Conservation (phyloP, 176 grass and related monocot genomes). For the Paspalum notatum region DNA sequence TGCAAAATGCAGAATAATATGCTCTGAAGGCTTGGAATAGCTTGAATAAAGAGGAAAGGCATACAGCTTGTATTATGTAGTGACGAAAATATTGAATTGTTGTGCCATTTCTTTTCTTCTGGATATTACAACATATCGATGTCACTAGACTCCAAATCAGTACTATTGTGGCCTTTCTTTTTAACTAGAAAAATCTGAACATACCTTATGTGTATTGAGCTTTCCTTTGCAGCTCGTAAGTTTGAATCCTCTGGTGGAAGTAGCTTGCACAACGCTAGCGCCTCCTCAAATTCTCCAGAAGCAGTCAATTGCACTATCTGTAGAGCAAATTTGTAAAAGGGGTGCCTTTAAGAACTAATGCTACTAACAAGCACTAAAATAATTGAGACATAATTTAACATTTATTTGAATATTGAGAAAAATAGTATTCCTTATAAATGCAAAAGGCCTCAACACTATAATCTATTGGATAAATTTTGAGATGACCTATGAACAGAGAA, state of each 20-base stretch:
- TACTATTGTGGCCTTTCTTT: constrained; percentile 6
- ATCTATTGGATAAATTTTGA: constrained; percentile 5
- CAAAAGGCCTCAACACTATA: constrained; percentile 20
- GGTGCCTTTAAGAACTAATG: constrained; percentile 25
- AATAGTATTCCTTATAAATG: constrained; percentile 14
- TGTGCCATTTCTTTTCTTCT: neutral
- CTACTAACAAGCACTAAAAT: constrained; percentile 14
- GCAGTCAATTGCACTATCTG: constrained; percentile 98
- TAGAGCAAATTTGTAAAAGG: constrained; percentile 37
- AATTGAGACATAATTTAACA: constrained; percentile 19
- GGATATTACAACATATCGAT: constrained; percentile 48
- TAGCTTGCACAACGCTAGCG: constrained; percentile 89
- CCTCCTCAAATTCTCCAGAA: constrained; percentile 98
- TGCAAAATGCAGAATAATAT: constrained; percentile 12
- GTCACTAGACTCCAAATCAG: constrained; percentile 20
- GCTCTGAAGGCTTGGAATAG: constrained; percentile 20
- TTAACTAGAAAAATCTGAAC: constrained; percentile 10
- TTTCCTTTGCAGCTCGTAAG: constrained; percentile 93
- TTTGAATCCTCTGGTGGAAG: constrained; percentile 97
- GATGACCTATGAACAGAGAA: constrained; percentile 3
- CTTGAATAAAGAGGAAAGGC: neutral
- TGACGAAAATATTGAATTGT: constrained; percentile 11
- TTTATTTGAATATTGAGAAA: neutral
- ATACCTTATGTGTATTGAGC: constrained; percentile 98
- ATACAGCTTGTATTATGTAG: constrained; percentile 9